phyloP scores from a whole-genome alignment of 2,329 filamentous ascomycete species.

The Apiospora sp. region DNA sequence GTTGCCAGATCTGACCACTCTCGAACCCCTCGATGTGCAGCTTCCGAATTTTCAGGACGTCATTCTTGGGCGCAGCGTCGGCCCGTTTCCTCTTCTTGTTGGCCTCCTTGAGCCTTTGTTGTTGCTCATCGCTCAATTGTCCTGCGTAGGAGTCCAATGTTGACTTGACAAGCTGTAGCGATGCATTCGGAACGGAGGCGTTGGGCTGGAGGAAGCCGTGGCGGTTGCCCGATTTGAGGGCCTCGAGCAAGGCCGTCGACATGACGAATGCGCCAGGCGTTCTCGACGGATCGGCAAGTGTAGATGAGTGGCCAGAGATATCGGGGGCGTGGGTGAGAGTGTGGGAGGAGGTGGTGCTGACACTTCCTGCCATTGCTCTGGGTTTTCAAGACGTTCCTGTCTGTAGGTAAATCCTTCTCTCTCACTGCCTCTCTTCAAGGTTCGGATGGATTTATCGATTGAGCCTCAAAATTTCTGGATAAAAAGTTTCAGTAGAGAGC shows the following conservation, averaged over 20 bases:
- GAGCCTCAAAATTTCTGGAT: constrained; percentile 7
- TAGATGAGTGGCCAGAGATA: constrained; percentile 48
- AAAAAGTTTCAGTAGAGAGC: constrained; percentile 25
- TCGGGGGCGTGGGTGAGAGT: constrained; percentile 63
- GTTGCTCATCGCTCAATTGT: constrained; percentile 77
- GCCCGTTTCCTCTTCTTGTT: constrained; percentile 80
- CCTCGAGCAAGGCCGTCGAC: constrained; percentile 61
- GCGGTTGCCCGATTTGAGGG: constrained; percentile 66
- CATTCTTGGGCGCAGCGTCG: constrained; percentile 51
- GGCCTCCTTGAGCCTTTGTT: constrained; percentile 69
- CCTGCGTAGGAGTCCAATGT: constrained; percentile 81
- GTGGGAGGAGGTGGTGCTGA: constrained; percentile 67
- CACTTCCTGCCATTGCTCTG: constrained; percentile 44
- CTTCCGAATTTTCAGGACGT: constrained; percentile 78
- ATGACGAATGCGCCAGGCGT: constrained; percentile 48
- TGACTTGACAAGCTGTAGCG: constrained; percentile 79
- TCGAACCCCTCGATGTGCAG: constrained; percentile 89
- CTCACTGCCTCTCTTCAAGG: neutral
- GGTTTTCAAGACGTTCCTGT: constrained; percentile 4
- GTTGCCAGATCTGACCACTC: constrained; percentile 91
- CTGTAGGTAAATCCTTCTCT: neutral
- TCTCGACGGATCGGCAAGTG: constrained; percentile 43
- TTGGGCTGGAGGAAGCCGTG: constrained; percentile 81
- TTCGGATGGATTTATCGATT: constrained; percentile 8
- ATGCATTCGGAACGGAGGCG: constrained; percentile 69